Conservation (phyloP, 495 filamentous ascomycete genomes). For the Neurospora sublineolata region DNA sequence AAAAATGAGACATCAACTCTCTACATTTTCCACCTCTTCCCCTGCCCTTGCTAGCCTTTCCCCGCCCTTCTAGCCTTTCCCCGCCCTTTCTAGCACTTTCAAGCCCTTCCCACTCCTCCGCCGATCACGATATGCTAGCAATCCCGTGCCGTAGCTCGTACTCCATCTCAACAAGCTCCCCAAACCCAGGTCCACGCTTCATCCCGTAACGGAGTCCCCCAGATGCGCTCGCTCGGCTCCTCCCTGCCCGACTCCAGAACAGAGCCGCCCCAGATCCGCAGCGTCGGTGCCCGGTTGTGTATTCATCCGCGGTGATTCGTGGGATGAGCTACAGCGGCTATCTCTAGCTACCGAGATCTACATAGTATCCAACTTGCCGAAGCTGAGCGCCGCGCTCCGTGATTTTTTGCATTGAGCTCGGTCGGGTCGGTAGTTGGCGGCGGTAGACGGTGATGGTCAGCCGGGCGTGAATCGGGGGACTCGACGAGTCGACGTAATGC, state of each 20-base stretch:
- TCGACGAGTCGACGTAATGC: neutral
- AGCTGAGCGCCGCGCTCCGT: neutral
- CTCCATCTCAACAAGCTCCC: neutral
- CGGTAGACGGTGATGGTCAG: neutral
- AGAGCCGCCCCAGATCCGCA: neutral
- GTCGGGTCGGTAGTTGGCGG: neutral
- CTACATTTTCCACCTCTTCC: neutral
- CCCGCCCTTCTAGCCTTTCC: too few species aligned
- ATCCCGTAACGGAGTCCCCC: neutral
- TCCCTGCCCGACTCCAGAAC: neutral
- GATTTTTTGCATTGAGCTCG: neutral
- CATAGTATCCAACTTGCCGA: neutral
- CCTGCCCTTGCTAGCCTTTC: neutral
- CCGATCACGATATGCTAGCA: neutral
- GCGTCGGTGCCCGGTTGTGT: neutral
- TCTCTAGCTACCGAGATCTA: neutral
- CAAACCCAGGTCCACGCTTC: neutral
- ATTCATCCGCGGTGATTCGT: neutral
- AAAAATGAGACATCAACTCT: neutral
- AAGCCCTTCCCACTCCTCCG: neutral
- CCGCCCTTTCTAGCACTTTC: neutral
- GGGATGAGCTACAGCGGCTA: neutral
- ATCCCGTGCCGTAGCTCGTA: neutral
- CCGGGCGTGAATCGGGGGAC: neutral
- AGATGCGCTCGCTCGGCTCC: neutral